A percentile compares a stretch with the other conserved stretches of the same genome.
phyloP scores from a whole-genome alignment of 2,329 filamentous ascomycete species.

The Delphinella strobiligena region DNA sequence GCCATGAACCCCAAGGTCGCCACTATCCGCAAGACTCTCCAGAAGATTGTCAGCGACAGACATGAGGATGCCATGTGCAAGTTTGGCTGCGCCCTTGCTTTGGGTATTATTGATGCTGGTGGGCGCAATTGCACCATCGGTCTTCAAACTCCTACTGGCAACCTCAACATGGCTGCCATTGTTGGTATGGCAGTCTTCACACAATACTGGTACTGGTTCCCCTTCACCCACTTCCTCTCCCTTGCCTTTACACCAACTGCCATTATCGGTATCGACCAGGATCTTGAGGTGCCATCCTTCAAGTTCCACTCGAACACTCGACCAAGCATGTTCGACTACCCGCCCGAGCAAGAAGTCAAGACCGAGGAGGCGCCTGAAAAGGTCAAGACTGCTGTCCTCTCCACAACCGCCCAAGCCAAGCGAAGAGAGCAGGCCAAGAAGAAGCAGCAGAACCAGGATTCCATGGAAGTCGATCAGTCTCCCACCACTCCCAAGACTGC shows the following conservation, averaged over 20 bases:
- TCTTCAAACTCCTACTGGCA: slow-evolving; percentile 92
- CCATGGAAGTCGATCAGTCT: slow-evolving; percentile 84
- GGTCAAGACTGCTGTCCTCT: slow-evolving; percentile 89
- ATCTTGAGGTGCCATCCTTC: slow-evolving; percentile 85
- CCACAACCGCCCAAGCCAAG: slow-evolving; percentile 93
- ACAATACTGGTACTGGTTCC: slow-evolving; percentile 99
- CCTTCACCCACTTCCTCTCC: slow-evolving; percentile 92
- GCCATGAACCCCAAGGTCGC: slow-evolving; percentile 95
- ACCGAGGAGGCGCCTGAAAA: slow-evolving; percentile 84
- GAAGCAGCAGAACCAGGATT: slow-evolving; percentile 75
- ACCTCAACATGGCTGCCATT: slow-evolving; percentile 96
- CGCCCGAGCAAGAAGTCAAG: slow-evolving; percentile 92
- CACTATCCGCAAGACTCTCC: slow-evolving; percentile 79
- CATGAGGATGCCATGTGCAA: slow-evolving; percentile 99
- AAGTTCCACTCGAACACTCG: slow-evolving; percentile 92
- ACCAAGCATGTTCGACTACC: slow-evolving; percentile 94
- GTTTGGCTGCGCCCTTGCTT: slow-evolving; percentile 84
- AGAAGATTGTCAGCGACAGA: slow-evolving; percentile 86
- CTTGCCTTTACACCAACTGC: slow-evolving; percentile 94
- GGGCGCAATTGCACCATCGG: slow-evolving; percentile 98
- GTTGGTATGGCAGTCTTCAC: slow-evolving; percentile 97
- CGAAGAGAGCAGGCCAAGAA: slow-evolving; percentile 90
- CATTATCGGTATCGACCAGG: slow-evolving; percentile 86
- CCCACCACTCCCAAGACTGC: slow-evolving; percentile 60
- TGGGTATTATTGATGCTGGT: slow-evolving; percentile 96